phyloP scores from a whole-genome alignment of 164 flowering plant species.

The Aristolochia californica region DNA sequence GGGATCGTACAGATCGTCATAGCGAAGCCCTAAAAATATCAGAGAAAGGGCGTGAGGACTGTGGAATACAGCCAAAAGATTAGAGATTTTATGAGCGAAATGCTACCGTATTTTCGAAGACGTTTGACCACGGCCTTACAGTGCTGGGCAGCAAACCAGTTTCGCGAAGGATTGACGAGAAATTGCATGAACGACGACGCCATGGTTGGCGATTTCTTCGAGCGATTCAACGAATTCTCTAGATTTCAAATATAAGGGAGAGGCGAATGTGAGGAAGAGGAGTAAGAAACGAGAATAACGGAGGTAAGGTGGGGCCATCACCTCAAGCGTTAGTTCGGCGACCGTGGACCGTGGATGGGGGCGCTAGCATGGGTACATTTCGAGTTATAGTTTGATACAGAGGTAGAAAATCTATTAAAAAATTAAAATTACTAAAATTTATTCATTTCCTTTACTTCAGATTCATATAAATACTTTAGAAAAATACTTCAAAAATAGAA shows the following conservation, averaged over 20 bases:
- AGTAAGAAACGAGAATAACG: too few relatives aligned
- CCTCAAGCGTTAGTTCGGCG: too few relatives aligned
- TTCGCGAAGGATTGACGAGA: constrained; percentile 50
- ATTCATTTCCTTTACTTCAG: too few relatives aligned
- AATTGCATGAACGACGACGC: constrained; percentile 34
- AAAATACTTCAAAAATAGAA: too few relatives aligned
- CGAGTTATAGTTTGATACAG: too few relatives aligned
- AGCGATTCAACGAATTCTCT: not conserved
- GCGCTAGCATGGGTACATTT: too few relatives aligned
- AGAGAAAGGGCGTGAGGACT: not conserved
- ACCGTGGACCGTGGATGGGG: too few relatives aligned
- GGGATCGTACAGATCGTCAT: constrained; percentile 86
- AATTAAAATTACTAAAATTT: too few relatives aligned
- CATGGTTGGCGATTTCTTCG: constrained; percentile 17
- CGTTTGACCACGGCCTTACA: constrained; percentile 53
- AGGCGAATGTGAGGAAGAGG: too few relatives aligned
- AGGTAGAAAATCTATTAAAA: too few relatives aligned
- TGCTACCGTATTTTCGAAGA: constrained; percentile 65
- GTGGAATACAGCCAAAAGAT: not conserved
- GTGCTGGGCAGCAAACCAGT: constrained; percentile 58
- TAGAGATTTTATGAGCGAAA: not conserved
- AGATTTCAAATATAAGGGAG: not conserved
- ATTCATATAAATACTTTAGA: too few relatives aligned
- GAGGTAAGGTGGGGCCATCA: too few relatives aligned
- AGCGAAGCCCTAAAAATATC: constrained; percentile 48